Evolutionary conservation across 805 yeast genomes (phyloP).

Genomic region (Cyberlindnera petersonii): DNA sequence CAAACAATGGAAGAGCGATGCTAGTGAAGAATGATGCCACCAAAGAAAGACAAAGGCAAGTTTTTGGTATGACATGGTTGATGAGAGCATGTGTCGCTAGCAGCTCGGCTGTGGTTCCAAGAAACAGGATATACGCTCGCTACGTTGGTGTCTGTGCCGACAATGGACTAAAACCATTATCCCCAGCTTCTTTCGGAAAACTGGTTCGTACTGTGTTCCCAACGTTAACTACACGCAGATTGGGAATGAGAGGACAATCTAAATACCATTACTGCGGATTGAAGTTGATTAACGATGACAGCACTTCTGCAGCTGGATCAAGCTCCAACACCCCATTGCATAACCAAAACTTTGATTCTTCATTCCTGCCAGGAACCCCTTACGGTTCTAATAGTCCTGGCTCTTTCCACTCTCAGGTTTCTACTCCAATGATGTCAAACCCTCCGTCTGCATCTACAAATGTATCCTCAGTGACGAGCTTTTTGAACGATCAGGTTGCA

Average conservation of each 20-base stretch:
- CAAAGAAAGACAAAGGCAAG: slow-evolving; percentile 62
- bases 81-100: slow-evolving; percentile 55
- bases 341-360: slow-evolving; percentile 20
- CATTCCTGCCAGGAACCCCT: slow-evolving; percentile 29
- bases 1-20: slow-evolving; percentile 26
- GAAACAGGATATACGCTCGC: slow-evolving; percentile 64
- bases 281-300: slow-evolving; percentile 37
- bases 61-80: slow-evolving; percentile 81
- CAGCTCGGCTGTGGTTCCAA: slow-evolving; percentile 52
- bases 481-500: slow-evolving; percentile 18
- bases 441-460: slow-evolving; percentile 10
- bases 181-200: slow-evolving; percentile 78
- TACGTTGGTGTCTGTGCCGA: slow-evolving; percentile 57
- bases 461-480: slow-evolving; percentile 12
- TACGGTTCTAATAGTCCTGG: slow-evolving; percentile 27
- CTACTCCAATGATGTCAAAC: slow-evolving; percentile 23
- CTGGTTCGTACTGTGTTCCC: slow-evolving; percentile 63
- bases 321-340: slow-evolving; percentile 27
- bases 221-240: slow-evolving; percentile 60
- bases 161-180: slow-evolving; percentile 51
- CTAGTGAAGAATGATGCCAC: slow-evolving; percentile 19
- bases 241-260: slow-evolving; percentile 76
- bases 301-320: slow-evolving; percentile 24
- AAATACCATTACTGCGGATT: slow-evolving; percentile 83
- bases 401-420: slow-evolving; percentile 25